phyloP scores from a whole-genome alignment of 1,284 basidiomycete species.

The Ganoderma multipileum region DNA sequence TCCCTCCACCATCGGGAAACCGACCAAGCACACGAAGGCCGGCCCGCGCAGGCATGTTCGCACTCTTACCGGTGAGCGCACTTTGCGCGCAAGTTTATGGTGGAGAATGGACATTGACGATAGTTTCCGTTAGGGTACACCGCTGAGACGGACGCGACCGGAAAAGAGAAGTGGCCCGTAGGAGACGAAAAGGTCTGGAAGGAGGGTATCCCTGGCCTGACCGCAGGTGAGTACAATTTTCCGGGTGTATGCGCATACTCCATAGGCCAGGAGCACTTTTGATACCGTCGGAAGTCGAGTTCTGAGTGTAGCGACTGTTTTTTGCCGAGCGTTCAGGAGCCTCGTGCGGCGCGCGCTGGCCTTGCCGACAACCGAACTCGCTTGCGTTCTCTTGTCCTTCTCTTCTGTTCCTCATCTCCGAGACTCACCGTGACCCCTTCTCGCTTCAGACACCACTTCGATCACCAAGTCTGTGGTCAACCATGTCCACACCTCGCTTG shows the following conservation, averaged over 20 bases:
- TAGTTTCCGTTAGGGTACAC: slow-evolving; percentile 61
- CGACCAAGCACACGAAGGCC: slow-evolving; percentile 46
- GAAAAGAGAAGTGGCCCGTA: slow-evolving; percentile 85
- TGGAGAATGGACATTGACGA: slow-evolving; percentile 7
- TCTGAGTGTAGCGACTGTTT: background rate
- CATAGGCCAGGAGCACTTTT: background rate
- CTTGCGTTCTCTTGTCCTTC: background rate
- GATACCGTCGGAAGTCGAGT: background rate
- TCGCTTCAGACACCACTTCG: slow-evolving; percentile 57
- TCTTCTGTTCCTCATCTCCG: background rate
- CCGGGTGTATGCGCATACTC: background rate
- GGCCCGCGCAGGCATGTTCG: slow-evolving; percentile 68
- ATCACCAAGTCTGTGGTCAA: slow-evolving; percentile 85
- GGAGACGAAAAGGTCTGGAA: slow-evolving; percentile 87
- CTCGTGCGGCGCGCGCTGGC: slow-evolving; percentile 17
- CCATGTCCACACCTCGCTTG: slow-evolving; percentile 88
- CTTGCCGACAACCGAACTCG: slow-evolving; percentile 7
- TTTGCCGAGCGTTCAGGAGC: slow-evolving; percentile 25
- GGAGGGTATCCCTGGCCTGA: slow-evolving; percentile 62
- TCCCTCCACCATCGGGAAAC: slow-evolving; percentile 67
- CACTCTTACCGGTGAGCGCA: slow-evolving; percentile 67
- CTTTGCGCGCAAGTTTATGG: background rate
- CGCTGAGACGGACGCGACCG: slow-evolving; percentile 75
- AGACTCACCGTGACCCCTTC: background rate
- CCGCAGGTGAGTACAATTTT: slow-evolving; percentile 53